Base-by-base conservation (phyloP, 2,329 filamentous ascomycete species). In the Aspergillus udagawae region DNA sequence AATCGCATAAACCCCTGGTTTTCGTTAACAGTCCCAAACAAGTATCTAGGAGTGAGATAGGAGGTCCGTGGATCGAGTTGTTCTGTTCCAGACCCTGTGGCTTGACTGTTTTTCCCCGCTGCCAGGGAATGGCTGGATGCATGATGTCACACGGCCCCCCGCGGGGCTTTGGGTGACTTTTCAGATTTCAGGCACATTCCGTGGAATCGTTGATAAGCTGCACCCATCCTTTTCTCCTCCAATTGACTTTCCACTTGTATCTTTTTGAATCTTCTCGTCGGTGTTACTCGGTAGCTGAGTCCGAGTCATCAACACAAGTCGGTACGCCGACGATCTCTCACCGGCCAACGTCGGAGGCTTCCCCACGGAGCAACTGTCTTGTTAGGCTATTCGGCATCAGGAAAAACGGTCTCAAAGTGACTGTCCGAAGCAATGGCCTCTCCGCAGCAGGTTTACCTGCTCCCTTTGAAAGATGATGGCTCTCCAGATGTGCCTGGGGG, bases 401-500 rank as follows among this genome's bases (percentile, higher is more conserved):
- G 5, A 3, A 35, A 17, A 17, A 14, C 14, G 20, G 9, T 25
- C 21, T 23, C 44, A 9, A 14, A 47, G 23, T 47, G 9, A 47
- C 23, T 29, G 35, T 10, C 23, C 32, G 14, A 25, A 29, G 50
- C 50, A 21, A 63, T 63, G 61, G 41, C 57, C 35, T 52, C 54
- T 56, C 51, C 53, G 10, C 53, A 91, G 75, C 70, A 91, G 75
- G 86, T 97, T 63, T 96, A 97, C 78, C 80, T 96, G 69, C 83
- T 99, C 62, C 90, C 90, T 63, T 84, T 99, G 75, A 94, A 91
- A 72, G 93, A 99, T 77, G 85, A 93, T 77, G 94, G 95, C 67
- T 92, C 91, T 65, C 94, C 95, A 38, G 87, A 95, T 73, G 86
- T 99, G 51, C 83, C 90, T 27, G 90, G 92, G 68, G 87, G 90